Evolutionary conservation across 257 asterid species (phyloP).

Genomic region (Gardenia jasminoides): DNA sequence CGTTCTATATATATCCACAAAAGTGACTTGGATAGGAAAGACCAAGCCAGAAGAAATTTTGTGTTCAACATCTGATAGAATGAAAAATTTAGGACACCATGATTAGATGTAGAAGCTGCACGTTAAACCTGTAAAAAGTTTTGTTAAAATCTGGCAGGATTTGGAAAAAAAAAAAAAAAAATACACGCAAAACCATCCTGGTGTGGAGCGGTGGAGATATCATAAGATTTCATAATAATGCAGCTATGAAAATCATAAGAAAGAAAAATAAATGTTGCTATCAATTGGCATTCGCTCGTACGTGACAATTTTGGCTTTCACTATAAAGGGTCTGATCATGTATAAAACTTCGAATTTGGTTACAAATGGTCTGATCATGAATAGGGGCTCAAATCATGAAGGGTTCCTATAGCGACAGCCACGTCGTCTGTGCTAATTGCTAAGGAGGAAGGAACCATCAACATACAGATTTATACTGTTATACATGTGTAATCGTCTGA

Average conservation of each 20-base stretch:
- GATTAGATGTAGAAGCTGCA: not conserved
- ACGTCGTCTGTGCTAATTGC: not conserved
- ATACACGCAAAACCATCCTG: not conserved
- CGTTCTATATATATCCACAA: not conserved
- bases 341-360: slow-evolving; percentile 9
- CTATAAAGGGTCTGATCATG: slow-evolving; percentile 3
- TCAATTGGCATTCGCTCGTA: not conserved
- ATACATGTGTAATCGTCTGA: not conserved
- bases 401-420: not conserved
- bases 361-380: slow-evolving; percentile 4
- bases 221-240: not conserved
- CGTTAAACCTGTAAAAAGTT: not conserved
- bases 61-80: not conserved
- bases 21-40: not conserved
- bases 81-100: not conserved
- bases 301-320: slow-evolving; percentile 4
- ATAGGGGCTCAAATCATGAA: not conserved
- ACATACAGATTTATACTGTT: not conserved
- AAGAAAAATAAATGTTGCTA: not conserved
- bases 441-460: not conserved
- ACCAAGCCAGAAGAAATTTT: not conserved
- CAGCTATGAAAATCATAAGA: not conserved
- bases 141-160: not conserved
- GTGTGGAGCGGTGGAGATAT: not conserved
- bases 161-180: no score